phyloP scores from a whole-genome alignment of 805 yeast genomes.

The Kazachstania taianensis region DNA sequence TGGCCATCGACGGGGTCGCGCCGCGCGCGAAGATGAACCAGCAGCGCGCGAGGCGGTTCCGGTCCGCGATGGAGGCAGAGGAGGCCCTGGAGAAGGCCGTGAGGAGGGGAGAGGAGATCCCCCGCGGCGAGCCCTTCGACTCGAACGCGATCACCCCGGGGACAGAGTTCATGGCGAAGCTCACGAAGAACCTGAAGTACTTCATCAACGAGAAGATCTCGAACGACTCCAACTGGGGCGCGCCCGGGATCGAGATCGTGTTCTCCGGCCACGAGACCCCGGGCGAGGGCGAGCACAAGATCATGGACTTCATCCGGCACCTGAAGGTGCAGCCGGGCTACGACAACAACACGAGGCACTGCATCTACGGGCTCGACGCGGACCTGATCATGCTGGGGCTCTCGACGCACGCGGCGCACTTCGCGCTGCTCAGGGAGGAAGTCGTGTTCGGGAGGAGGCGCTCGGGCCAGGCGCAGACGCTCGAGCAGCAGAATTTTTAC shows the following conservation, averaged over 20 bases:
- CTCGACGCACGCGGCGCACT: slow-evolving; percentile 91
- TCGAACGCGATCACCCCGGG: slow-evolving; percentile 94
- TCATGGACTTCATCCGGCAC: slow-evolving; percentile 82
- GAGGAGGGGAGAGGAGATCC: slow-evolving; percentile 60
- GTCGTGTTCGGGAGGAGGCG: slow-evolving; percentile 65
- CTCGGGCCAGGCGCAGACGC: slow-evolving; percentile 30
- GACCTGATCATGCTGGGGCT: slow-evolving; percentile 90
- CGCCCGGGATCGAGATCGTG: slow-evolving; percentile 45
- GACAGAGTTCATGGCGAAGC: slow-evolving; percentile 88
- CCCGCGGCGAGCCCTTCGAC: slow-evolving; percentile 75
- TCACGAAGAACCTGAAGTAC: slow-evolving; percentile 72
- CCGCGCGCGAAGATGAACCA: slow-evolving; percentile 98
- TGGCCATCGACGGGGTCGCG: slow-evolving; percentile 99
- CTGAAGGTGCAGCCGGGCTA: slow-evolving; percentile 65
- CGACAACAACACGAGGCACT: slow-evolving; percentile 77
- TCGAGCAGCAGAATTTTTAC: slow-evolving; percentile 72
- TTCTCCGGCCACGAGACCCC: slow-evolving; percentile 94
- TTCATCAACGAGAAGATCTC: slow-evolving; percentile 82
- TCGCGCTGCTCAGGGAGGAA: slow-evolving; percentile 88
- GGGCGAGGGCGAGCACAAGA: slow-evolving; percentile 97
- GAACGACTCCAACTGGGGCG: slow-evolving; percentile 80
- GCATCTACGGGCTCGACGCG: slow-evolving; percentile 93
- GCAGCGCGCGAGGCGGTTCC: slow-evolving; percentile 90
- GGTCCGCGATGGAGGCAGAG: slow-evolving; percentile 91
- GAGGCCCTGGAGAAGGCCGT: slow-evolving; percentile 64